Percentiles rank a stretch among this genome's conserved stretches.
Evolutionary conservation across 140 eudicot genomes (phyloP).

Genomic region (Ambrosia hybrid): DNA sequence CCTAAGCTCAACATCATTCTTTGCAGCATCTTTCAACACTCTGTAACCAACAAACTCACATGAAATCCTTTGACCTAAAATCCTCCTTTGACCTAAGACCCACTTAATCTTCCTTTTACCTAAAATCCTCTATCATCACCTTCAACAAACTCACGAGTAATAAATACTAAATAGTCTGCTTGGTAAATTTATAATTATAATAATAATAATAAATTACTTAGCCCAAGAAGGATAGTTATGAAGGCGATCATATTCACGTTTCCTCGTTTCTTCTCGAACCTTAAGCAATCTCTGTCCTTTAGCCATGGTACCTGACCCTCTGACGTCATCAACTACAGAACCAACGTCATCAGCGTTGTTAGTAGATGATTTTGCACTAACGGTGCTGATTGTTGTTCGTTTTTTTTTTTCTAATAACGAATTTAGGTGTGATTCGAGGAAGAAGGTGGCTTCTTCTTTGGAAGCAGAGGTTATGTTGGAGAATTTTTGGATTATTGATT

Average conservation of each 20-base stretch:
- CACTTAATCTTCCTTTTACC: too few species aligned
- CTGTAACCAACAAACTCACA: constrained; percentile 32
- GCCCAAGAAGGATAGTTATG: constrained; percentile 95
- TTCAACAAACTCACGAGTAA: too few species aligned
- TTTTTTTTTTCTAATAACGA: background rate
- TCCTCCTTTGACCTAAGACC: too few species aligned
- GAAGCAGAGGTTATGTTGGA: too few species aligned
- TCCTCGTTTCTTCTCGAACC: constrained; percentile 80
- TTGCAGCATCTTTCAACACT: constrained; percentile 92
- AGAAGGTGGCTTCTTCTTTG: too few species aligned
- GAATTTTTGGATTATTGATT: too few species aligned
- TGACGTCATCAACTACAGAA: constrained; percentile 23
- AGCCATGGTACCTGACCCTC: constrained; percentile 92
- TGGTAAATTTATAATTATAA: too few species aligned
- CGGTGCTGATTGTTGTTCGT: background rate
- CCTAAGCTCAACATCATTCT: constrained; percentile 72
- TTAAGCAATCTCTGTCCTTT: constrained; percentile 80
- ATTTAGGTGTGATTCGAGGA: background rate
- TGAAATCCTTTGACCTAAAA: too few species aligned
- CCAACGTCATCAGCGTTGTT: background rate
- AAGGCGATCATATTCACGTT: constrained; percentile 67
- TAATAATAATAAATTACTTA: constrained; percentile 38
- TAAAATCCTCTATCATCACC: too few species aligned
- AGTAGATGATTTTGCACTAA: constrained; percentile 15
- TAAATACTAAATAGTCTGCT: too few species aligned